Evolutionary conservation across 495 filamentous ascomycete species (phyloP), one percentile per base, ranked within the genome.

Genomic region (Lasiosphaeris hirsuta): DNA sequence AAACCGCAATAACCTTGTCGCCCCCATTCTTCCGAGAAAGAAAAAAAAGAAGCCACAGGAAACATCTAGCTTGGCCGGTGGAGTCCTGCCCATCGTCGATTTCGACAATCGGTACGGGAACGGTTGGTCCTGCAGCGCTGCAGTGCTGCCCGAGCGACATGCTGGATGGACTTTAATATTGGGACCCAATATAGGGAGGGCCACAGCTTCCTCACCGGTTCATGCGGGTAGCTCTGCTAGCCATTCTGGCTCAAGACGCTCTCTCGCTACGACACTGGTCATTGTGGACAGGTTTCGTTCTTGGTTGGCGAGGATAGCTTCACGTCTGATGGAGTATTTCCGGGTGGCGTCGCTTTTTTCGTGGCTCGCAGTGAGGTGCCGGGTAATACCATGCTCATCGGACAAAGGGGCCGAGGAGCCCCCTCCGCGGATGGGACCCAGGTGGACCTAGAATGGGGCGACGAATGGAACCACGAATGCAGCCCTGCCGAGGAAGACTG

Each of bases 401-500:
- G 57, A 51, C 57, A 13, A 47, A 60, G 57, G 55, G 48, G 54
- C 61, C 54, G 61, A 60, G 23, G 55, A 54, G 38, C 14, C 23
- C 15, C 15, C 15, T 41, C 15, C 4, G 7, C 15, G 15, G 39
- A 13, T 13, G 39, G 15, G 23, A 30, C 23, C 2, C 23, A 30
- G 23, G 5, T 41, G 39, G 39, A 7, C 39, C 11, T 41, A 7
- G 39, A 13, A 7, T 41, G 39, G 39, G 11, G 7, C 23, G 23
- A 30, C 23, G 23, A 30, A 30, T 30, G 23, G 23, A 30, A 30
- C 23, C 23, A 17, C 45, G 51, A n/a, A 53, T 17, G 52, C 50
- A 54, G 56, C 49, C 57, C 51, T 48, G 47, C 51, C 51, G 57
- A 55, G 51, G 47, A 36, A 6, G 40, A 45, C 1, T 15, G 23